Conservation (phyloP, 306 rosid species). For the Cicer yamashitae region DNA sequence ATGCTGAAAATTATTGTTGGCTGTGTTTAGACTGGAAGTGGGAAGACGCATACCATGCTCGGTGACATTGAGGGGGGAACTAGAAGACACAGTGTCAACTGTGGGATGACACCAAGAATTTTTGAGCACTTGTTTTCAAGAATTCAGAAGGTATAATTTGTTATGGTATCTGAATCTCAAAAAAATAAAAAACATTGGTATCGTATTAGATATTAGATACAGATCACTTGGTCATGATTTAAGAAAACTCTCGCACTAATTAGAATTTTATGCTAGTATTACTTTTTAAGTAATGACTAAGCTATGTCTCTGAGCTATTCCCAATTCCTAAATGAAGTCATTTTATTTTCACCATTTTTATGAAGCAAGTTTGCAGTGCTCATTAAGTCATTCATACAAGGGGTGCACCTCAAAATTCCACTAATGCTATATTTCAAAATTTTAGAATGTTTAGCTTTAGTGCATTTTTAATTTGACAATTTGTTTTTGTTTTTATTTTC, state of each 20-base stretch:
- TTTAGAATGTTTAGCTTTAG: too few species aligned
- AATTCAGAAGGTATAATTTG: slow-evolving; percentile 79
- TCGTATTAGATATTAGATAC: background rate
- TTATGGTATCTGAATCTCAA: background rate
- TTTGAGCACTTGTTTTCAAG: slow-evolving; percentile 90
- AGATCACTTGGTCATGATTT: background rate
- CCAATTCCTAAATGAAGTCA: background rate
- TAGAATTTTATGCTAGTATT: background rate
- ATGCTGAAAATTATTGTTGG: slow-evolving; percentile 32
- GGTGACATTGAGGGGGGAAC: slow-evolving; percentile 99
- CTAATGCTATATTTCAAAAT: background rate
- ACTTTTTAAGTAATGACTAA: background rate
- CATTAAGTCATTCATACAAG: background rate
- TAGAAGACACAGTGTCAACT: slow-evolving; percentile 93
- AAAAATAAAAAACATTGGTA: too few species aligned
- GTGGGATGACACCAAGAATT: slow-evolving; percentile 99
- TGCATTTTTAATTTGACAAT: too few species aligned
- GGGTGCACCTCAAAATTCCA: background rate
- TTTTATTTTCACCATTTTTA: slow-evolving; percentile 16
- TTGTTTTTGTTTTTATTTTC: background rate
- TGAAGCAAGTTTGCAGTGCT: background rate
- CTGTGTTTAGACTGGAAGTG: slow-evolving; percentile 86
- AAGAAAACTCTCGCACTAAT: slow-evolving; percentile 2
- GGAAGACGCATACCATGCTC: slow-evolving; percentile 99
- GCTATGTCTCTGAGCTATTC: slow-evolving; percentile 14